phyloP scores from a whole-genome alignment of 2,329 filamentous ascomycete species.

The Aspergillus calidoustus region DNA sequence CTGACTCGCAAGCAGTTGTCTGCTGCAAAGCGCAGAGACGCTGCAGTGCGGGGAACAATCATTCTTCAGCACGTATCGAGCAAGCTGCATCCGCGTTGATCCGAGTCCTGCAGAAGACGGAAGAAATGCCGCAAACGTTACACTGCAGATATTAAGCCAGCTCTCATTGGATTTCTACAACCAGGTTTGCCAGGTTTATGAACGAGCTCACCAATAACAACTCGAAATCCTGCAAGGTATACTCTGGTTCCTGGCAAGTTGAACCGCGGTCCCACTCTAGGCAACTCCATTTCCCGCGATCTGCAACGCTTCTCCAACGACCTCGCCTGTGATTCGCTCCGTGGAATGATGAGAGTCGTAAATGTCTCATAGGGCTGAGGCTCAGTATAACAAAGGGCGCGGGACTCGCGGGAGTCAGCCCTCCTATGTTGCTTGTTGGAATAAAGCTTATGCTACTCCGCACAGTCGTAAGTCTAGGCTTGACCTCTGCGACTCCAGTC shows the following conservation, averaged over 20 bases:
- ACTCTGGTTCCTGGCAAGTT: neutral
- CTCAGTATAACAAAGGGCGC: neutral
- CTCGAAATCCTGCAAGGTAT: neutral
- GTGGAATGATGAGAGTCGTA: neutral
- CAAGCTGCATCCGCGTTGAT: too few species aligned
- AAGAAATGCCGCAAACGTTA: neutral
- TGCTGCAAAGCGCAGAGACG: too few species aligned
- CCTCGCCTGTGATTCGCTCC: neutral
- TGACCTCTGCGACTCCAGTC: neutral
- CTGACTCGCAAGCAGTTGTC: neutral
- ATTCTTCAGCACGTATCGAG: neutral
- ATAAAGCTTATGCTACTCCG: neutral
- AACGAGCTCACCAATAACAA: neutral
- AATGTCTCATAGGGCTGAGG: neutral
- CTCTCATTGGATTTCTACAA: neutral
- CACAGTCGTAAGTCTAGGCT: neutral
- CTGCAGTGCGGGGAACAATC: neutral
- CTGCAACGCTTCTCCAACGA: neutral
- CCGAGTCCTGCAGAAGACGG: neutral
- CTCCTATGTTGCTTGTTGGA: neutral
- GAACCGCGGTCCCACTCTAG: neutral
- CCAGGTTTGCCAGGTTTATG: neutral
- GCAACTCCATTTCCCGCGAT: slow-evolving; percentile 6
- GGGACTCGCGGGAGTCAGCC: neutral
- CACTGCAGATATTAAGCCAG: neutral